These are phyloP conservation scores for Dactylellina sp. DNA, from an alignment of 2,329 filamentous ascomycete species.

Conservation along the genomic window DNA sequence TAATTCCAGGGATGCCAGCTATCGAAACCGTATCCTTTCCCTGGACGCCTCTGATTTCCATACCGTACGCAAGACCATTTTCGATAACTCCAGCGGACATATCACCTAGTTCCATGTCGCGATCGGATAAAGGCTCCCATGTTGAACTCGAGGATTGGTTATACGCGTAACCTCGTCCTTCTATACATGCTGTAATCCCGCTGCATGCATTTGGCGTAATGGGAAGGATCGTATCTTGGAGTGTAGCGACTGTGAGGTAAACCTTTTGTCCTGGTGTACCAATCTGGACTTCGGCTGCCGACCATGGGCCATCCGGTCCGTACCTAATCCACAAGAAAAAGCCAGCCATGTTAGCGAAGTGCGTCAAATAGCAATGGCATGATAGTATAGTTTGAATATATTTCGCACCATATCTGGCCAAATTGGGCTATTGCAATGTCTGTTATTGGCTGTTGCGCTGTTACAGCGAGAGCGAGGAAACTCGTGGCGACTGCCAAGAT, in stretches of 20 bases:
- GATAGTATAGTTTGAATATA: neutral
- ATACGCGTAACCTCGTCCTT: constrained; percentile 38
- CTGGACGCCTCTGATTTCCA: constrained; percentile 35
- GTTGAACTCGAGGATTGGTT: constrained; percentile 41
- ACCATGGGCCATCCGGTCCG: constrained; percentile 52
- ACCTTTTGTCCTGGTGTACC: constrained; percentile 49
- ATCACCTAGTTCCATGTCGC: constrained; percentile 39
- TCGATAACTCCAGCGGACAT: constrained; percentile 44
- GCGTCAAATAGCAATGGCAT: too few species aligned
- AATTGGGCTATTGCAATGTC: constrained; percentile 51
- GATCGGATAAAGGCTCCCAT: constrained; percentile 33
- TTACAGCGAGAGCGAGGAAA: constrained; percentile 20
- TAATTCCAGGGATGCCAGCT: constrained; percentile 35
- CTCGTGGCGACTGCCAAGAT: neutral
- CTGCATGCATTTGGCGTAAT: constrained; percentile 53
- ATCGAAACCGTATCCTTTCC: constrained; percentile 44
- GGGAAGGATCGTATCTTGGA: constrained; percentile 41
- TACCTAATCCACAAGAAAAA: constrained; percentile 22
- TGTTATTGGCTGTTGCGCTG: constrained; percentile 26
- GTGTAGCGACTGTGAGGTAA: constrained; percentile 50
- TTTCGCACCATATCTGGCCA: constrained; percentile 39
- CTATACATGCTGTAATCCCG: constrained; percentile 27
- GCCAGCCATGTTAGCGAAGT: neutral
- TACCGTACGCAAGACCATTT: constrained; percentile 48
- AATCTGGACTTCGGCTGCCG: constrained; percentile 41